A percentile compares a stretch with the other conserved stretches of the same genome.
Conservation (phyloP, 495 filamentous ascomycete species). For the Elaphomyces granulatus region DNA sequence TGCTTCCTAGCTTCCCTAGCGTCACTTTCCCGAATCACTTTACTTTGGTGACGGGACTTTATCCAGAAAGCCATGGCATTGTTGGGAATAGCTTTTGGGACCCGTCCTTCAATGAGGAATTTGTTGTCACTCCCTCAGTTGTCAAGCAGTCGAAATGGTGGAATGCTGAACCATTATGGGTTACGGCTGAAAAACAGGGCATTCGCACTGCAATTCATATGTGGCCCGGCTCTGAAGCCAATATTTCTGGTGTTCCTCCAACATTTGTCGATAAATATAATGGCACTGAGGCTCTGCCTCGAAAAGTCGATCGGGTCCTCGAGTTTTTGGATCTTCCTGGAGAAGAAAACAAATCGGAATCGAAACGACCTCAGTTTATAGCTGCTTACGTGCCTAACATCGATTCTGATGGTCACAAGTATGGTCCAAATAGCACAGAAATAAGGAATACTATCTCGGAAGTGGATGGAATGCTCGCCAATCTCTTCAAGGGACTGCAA, state of each 20-base stretch:
- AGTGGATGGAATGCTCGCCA: conserved; percentile 67
- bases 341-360: conserved; percentile 30
- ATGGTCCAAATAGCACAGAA: conserved; percentile 88
- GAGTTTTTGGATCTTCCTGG: conserved; percentile 72
- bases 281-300: conserved; percentile 51
- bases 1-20: conserved; percentile 86
- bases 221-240: conserved; percentile 94
- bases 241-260: conserved; percentile 48
- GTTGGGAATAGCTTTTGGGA: conserved; percentile 95
- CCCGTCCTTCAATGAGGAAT: conserved; percentile 56
- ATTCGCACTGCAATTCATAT: conserved; percentile 79
- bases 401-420: conserved; percentile 71
- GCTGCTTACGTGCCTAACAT: conserved; percentile 90
- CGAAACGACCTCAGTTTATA: conserved; percentile 67
- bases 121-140: conserved; percentile 43
- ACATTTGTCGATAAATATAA: conserved; percentile 75
- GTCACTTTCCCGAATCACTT: conserved; percentile 98
- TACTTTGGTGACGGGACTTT: conserved; percentile 81
- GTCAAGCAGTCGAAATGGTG: conserved; percentile 85
- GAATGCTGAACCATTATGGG: conserved; percentile 86
- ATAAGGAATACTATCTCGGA: conserved; percentile 55
- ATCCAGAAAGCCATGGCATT: conserved; percentile 85
- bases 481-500: conserved; percentile 61
- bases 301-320: conserved; percentile 65
- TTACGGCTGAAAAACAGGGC: conserved; percentile 67